phyloP scores from a whole-genome alignment of 2,329 filamentous ascomycete species.

The Beauveria scarabaeidicola region DNA sequence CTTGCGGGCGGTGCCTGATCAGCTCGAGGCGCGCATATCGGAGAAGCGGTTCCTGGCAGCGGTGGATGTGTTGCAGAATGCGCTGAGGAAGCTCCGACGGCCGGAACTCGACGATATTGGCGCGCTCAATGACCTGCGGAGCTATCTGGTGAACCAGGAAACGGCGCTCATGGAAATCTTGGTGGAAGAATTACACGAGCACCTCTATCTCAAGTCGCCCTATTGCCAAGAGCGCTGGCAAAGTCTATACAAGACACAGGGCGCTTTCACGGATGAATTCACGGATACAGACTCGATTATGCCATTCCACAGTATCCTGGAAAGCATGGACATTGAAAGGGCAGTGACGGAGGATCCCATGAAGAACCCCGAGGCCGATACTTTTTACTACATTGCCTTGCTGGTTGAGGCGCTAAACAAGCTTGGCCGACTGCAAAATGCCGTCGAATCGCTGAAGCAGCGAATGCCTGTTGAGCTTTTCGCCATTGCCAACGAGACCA shows the following conservation, averaged over 20 bases:
- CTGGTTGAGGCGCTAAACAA: constrained; percentile 86
- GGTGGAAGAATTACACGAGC: constrained; percentile 94
- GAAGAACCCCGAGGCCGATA: constrained; percentile 90
- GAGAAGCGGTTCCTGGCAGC: constrained; percentile 92
- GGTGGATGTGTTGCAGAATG: constrained; percentile 85
- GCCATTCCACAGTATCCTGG: constrained; percentile 52
- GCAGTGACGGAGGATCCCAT: constrained; percentile 75
- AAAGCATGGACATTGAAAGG: constrained; percentile 51
- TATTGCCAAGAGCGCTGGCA: constrained; percentile 98
- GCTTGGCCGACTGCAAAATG: constrained; percentile 74
- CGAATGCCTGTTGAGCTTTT: constrained; percentile 90
- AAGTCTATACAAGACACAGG: constrained; percentile 60
- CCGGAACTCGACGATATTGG: constrained; percentile 89
- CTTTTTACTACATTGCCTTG: constrained; percentile 84
- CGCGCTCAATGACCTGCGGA: constrained; percentile 73
- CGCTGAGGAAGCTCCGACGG: constrained; percentile 71
- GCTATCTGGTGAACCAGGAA: constrained; percentile 90
- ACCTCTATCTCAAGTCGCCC: constrained; percentile 93
- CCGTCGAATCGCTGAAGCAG: constrained; percentile 86
- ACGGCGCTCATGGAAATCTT: constrained; percentile 85
- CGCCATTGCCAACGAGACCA: constrained; percentile 86
- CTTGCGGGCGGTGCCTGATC: constrained; percentile 79
- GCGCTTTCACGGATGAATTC: constrained; percentile 41
- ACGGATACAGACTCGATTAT: constrained; percentile 36
- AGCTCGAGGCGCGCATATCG: constrained; percentile 86